Conservation (phyloP, 768 basidiomycete genomes). For the Pleurotus platypus region DNA sequence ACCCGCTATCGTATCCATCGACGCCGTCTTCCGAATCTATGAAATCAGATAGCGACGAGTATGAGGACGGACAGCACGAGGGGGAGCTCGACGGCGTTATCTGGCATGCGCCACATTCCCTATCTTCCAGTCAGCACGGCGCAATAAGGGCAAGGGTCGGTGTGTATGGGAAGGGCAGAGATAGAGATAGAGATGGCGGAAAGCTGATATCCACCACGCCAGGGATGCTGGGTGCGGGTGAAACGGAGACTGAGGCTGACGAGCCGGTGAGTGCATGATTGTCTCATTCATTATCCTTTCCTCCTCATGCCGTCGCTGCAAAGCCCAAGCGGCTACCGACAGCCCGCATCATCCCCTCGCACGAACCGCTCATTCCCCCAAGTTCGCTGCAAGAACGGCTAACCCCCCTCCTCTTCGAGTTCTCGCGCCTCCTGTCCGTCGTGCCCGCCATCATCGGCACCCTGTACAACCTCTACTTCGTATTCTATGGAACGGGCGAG, state of each 20-base stretch:
- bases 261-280: constrained; percentile 56
- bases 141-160: neutral
- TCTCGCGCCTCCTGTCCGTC: constrained; percentile 65
- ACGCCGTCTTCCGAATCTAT: constrained; percentile 8
- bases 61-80: constrained; percentile 10
- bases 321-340: constrained; percentile 70
- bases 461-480: constrained; percentile 55
- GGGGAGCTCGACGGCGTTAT: constrained; percentile 27
- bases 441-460: constrained; percentile 71
- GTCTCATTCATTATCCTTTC: constrained; percentile 1
- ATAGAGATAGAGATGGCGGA: constrained; percentile 15
- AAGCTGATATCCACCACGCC: constrained; percentile 63
- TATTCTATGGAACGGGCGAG: constrained; percentile 23
- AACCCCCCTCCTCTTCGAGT: constrained; percentile 64
- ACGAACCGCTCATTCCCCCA: constrained; percentile 48
- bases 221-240: constrained; percentile 59
- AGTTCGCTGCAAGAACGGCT: constrained; percentile 40
- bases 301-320: neutral
- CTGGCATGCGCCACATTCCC: constrained; percentile 20
- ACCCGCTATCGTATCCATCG: neutral
- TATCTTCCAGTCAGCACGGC: neutral
- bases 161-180: constrained; percentile 6
- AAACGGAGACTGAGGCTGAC: constrained; percentile 78
- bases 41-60: constrained; percentile 28
- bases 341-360: constrained; percentile 52